Percentiles rank a stretch among this genome's conserved stretches.
Conservation (phyloP, 768 basidiomycete species). For the Paxillus ammoniavirescens region DNA sequence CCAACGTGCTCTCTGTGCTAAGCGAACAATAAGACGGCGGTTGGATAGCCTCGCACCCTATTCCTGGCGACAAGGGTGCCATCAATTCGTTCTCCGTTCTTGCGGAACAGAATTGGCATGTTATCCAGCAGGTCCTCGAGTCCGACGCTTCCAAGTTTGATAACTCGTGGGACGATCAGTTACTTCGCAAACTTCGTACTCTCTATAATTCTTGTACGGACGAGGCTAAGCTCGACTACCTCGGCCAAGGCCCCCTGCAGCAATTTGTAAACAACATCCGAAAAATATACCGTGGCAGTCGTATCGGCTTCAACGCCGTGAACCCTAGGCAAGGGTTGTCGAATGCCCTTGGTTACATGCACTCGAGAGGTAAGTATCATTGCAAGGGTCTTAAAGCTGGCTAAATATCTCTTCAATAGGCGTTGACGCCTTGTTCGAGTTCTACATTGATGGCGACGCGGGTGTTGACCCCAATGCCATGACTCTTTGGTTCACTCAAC, state of each 20-base stretch:
- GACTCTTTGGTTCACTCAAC: slow-evolving; percentile 83
- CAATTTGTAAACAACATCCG: slow-evolving; percentile 62
- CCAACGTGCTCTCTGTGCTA: slow-evolving; percentile 1
- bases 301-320: slow-evolving; percentile 35
- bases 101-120: slow-evolving; percentile 70
- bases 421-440: slow-evolving; percentile 74
- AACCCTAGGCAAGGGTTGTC: slow-evolving; percentile 62
- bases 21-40: slow-evolving; percentile 62
- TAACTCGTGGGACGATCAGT: slow-evolving; percentile 46
- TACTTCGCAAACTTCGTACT: slow-evolving; percentile 63
- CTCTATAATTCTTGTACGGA: slow-evolving; percentile 84
- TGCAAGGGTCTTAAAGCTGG: not conserved
- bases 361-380: slow-evolving; percentile 67
- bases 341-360: slow-evolving; percentile 79
- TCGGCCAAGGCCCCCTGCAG: slow-evolving; percentile 70
- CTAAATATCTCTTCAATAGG: slow-evolving; percentile 41
- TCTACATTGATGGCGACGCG: slow-evolving; percentile 85
- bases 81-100: slow-evolving; percentile 74
- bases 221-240: slow-evolving; percentile 69
- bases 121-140: slow-evolving; percentile 73
- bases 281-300: slow-evolving; percentile 56
- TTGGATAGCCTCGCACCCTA: slow-evolving; percentile 79
- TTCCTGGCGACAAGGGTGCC: slow-evolving; percentile 81
- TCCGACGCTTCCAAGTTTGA: slow-evolving; percentile 36
- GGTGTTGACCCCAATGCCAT: slow-evolving; percentile 85